phyloP scores from a whole-genome alignment of 1,139 yeast genomes.

The Pichia sp. region DNA sequence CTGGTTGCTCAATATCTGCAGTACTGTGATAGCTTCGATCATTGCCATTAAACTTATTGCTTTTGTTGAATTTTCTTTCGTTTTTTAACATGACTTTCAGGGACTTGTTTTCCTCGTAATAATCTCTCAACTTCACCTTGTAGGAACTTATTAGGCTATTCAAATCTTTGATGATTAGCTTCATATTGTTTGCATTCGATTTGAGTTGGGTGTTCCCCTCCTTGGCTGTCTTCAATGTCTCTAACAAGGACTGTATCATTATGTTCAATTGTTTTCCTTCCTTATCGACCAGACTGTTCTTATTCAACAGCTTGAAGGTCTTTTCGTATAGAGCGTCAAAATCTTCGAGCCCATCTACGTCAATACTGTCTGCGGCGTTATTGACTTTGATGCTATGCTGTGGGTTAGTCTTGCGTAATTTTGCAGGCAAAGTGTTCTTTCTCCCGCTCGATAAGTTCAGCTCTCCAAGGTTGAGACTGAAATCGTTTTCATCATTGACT shows the following conservation, averaged over 20 bases:
- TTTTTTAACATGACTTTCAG: conserved; percentile 10
- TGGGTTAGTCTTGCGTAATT: not conserved
- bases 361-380: not conserved
- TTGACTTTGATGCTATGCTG: not conserved
- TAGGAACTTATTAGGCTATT: conserved; percentile 16
- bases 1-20: conserved; percentile 5
- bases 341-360: conserved; percentile 15
- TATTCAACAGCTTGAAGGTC: conserved; percentile 27
- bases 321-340: conserved; percentile 22
- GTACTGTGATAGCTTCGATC: conserved; percentile 6
- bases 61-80: not conserved
- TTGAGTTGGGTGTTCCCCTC: conserved; percentile 18
- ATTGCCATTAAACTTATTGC: conserved; percentile 1
- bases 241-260: conserved; percentile 23
- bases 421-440: not conserved
- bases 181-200: conserved; percentile 5
- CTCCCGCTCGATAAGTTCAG: conserved; percentile 1
- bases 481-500: conserved; percentile 1
- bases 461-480: conserved; percentile 10
- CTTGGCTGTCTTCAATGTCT: conserved; percentile 21
- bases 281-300: conserved; percentile 13
- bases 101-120: conserved; percentile 19
- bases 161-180: conserved; percentile 15
- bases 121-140: conserved; percentile 21
- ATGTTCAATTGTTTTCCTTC: conserved; percentile 16